A percentile compares a stretch with the other conserved stretches of the same genome.
Conservation (phyloP, 75 land plant species). For the Larix kaempferi region DNA sequence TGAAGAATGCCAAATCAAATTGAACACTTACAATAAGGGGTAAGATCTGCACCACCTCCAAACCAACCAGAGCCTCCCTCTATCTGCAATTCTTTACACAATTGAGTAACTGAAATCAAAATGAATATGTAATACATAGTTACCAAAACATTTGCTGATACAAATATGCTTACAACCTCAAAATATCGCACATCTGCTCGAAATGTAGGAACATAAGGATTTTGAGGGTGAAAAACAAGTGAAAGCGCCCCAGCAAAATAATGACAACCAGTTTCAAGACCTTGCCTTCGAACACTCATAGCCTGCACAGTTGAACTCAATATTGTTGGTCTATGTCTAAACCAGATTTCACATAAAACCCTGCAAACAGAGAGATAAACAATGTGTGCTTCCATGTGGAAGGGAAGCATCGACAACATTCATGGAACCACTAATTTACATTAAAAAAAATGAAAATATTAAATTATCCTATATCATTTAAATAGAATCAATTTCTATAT, state of each 20-base stretch:
- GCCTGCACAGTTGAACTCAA: slow-evolving; percentile 20
- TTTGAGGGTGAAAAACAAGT: slow-evolving; percentile 40
- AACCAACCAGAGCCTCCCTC: slow-evolving; percentile 41
- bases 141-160: not conserved
- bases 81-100: slow-evolving; percentile 10
- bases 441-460: no score
- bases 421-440: no score
- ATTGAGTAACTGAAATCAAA: not conserved
- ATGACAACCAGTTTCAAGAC: slow-evolving; percentile 25
- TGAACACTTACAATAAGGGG: slow-evolving; percentile 35
- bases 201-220: slow-evolving; percentile 46
- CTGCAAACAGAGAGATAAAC: no score
- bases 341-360: no score
- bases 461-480: no score
- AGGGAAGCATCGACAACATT: no score
- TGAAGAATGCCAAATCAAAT: not conserved
- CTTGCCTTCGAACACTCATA: slow-evolving; percentile 33
- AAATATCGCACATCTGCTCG: slow-evolving; percentile 48
- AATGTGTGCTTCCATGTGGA: no score
- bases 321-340: not conserved
- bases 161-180: slow-evolving; percentile 19
- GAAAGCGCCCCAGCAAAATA: slow-evolving; percentile 51
- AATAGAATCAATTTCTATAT: no score
- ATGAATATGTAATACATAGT: not conserved
- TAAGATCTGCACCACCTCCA: slow-evolving; percentile 54